A percentile compares a stretch with the other conserved stretches of the same genome.
These are phyloP conservation scores for Penicillium sp. DNA, from an alignment of 2,329 filamentous ascomycete species.

Conservation along the genomic window DNA sequence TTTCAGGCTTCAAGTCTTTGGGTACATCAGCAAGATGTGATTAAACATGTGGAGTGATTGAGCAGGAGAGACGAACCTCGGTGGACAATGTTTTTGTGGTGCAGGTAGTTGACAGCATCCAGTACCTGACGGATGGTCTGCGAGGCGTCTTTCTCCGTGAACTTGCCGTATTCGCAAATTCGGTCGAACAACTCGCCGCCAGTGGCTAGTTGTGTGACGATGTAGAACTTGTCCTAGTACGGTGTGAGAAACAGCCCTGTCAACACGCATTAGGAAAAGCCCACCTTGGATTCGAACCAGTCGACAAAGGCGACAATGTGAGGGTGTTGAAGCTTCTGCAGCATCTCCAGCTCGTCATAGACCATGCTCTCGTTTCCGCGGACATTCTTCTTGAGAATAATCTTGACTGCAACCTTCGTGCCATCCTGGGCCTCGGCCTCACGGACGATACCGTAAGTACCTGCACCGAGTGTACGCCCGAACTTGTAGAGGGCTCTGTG, in stretches of 20 bases:
- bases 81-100: slow-evolving; percentile 92
- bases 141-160: slow-evolving; percentile 96
- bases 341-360: slow-evolving; percentile 90
- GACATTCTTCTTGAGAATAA: slow-evolving; percentile 99
- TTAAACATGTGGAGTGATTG: background rate
- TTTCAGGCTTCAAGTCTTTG: slow-evolving; percentile 93
- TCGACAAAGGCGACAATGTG: slow-evolving; percentile 97
- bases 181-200: slow-evolving; percentile 96
- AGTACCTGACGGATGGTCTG: slow-evolving; percentile 93
- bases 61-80: slow-evolving; percentile 56
- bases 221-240: slow-evolving; percentile 94
- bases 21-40: slow-evolving; percentile 3
- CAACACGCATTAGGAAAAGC: slow-evolving; percentile 22
- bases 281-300: slow-evolving; percentile 96
- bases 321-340: slow-evolving; percentile 83
- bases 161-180: slow-evolving; percentile 96
- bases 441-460: slow-evolving; percentile 96
- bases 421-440: slow-evolving; percentile 77
- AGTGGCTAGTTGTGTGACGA: slow-evolving; percentile 91
- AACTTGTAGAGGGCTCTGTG: slow-evolving; percentile 79
- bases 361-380: slow-evolving; percentile 99
- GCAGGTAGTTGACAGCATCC: slow-evolving; percentile 87
- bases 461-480: slow-evolving; percentile 87
- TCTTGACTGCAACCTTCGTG: slow-evolving; percentile 90
- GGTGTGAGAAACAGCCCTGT: slow-evolving; percentile 5